These are phyloP conservation scores for Fragilaria radians DNA, from an alignment of 108 stramenopile genomes.

Conservation along the genomic window DNA sequence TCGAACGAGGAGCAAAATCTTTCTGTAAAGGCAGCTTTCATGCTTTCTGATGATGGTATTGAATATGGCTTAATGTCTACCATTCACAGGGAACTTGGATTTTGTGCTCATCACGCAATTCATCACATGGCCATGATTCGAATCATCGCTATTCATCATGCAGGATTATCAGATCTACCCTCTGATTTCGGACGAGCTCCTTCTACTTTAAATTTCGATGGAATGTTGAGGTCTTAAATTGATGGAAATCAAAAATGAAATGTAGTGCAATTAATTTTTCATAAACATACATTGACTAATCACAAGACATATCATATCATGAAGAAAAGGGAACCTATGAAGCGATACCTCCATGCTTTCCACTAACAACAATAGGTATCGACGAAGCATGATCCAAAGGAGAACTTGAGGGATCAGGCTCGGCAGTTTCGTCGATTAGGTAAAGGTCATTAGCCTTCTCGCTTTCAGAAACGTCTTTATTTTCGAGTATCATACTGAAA, in stretches of 20 bases:
- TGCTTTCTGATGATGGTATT: slow-evolving; percentile 57
- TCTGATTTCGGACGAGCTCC: slow-evolving; percentile 75
- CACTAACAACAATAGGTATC: not conserved
- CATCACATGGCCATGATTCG: slow-evolving; percentile 92
- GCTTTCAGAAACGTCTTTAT: too few relatives aligned
- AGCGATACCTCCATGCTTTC: too few relatives aligned
- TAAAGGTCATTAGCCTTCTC: too few relatives aligned
- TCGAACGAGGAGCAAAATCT: not conserved
- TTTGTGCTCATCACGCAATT: slow-evolving; percentile 88
- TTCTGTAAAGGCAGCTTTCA: slow-evolving; percentile 52
- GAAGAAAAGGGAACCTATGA: not conserved
- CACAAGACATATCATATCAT: too few relatives aligned
- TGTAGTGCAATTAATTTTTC: not conserved
- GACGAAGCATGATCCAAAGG: not conserved
- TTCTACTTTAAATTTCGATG: slow-evolving; percentile 63
- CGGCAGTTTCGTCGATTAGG: too few relatives aligned
- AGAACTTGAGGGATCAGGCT: too few relatives aligned
- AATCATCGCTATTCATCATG: slow-evolving; percentile 54
- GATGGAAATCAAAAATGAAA: not conserved
- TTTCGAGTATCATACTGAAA: too few relatives aligned
- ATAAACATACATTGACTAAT: too few relatives aligned
- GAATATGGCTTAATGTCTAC: slow-evolving; percentile 57
- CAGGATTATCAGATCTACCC: slow-evolving; percentile 48
- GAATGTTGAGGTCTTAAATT: too few relatives aligned
- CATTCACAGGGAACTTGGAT: slow-evolving; percentile 79